Base-by-base conservation (phyloP, 192 early-diverging fungal genomes). In the Coemansia biformis region DNA sequence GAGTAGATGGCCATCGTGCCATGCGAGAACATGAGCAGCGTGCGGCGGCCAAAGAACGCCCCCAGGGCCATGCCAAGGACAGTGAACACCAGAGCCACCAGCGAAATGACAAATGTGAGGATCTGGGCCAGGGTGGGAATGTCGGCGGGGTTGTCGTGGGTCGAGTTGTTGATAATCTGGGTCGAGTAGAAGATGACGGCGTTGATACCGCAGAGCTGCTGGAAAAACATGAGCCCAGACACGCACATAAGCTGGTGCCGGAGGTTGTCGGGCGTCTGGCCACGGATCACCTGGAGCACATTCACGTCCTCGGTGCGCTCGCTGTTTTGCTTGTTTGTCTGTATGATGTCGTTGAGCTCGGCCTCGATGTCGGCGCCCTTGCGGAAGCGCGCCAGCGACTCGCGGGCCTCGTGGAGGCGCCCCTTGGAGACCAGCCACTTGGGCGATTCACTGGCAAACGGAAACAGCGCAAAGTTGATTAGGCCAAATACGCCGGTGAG, bases 161-260 rank as follows among this genome's bases (percentile, higher is more conserved):
- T 83, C 45, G 36, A 76, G 41, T 65, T 46, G 57, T 75, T 75
- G 74, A 91, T 85, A 39, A 91, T 88, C n/a, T 81, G 81, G 7
- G 91, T 87, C n/a, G 81, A 85, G 59, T 90, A 93, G 68, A 85
- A 89, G 48, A 89, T 85, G 32, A 90, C 80, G 11, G 83, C 88
- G 59, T 89, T 90, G 59, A 93, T 90, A 38, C 88, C 91, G 33
- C 79, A 81, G 17, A 91, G 75, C 66, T 93, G 91, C 61, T 93
- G 91, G 48, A 79, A 63, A 16, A 86, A 70, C 64, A 89, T 86
- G 9, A 90, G 46, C 3, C 76, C 59, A 13, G 87, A 63, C 31
- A 83, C 82, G 26, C 78, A 77, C 14, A 88, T 10, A 0, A 89
- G 77, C 38, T 85, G 80, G 31, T 67, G 60, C 8, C 80, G 68